phyloP scores from a whole-genome alignment of 495 filamentous ascomycete genomes.

The Bryoglossum gracile region DNA sequence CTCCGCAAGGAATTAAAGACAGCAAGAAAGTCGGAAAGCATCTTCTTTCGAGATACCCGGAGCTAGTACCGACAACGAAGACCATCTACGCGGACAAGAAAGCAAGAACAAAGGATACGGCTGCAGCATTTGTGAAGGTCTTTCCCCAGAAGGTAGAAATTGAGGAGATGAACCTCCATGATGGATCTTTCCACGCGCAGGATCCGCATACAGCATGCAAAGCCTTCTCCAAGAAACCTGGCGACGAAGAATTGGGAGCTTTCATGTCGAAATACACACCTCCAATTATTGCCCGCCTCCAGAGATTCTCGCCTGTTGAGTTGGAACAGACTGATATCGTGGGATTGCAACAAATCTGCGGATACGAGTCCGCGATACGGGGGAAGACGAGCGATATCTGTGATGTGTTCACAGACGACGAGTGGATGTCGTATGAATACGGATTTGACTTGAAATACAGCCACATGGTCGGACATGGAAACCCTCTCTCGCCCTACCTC shows the following conservation, averaged over 20 bases:
- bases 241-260: constrained; percentile 5
- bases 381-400: constrained; percentile 17
- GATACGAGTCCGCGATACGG: constrained; percentile 18
- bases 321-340: constrained; percentile 17
- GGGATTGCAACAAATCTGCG: constrained; percentile 19
- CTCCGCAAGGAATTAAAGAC: constrained; percentile 13
- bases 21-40: constrained; percentile 15
- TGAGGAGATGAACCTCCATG: constrained; percentile 10
- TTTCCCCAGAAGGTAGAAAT: constrained; percentile 18
- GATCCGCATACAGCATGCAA: constrained; percentile 21
- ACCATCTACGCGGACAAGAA: constrained; percentile 20
- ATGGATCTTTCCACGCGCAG: constrained; percentile 15
- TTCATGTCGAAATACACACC: constrained; percentile 11
- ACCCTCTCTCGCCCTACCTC: constrained; percentile 17
- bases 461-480: constrained; percentile 21
- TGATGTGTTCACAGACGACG: constrained; percentile 19
- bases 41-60: constrained; percentile 16
- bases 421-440: constrained; percentile 23
- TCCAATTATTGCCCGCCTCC: constrained; percentile 10
- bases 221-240: constrained; percentile 18
- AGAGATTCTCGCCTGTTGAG: constrained; percentile 12
- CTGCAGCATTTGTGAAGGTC: constrained; percentile 11
- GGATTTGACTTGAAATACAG: constrained; percentile 21
- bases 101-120: constrained; percentile 17
- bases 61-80: constrained; percentile 17